Evolutionary conservation across 768 basidiomycete genomes (phyloP).

Genomic region (Collybiopsis luxurians): DNA sequence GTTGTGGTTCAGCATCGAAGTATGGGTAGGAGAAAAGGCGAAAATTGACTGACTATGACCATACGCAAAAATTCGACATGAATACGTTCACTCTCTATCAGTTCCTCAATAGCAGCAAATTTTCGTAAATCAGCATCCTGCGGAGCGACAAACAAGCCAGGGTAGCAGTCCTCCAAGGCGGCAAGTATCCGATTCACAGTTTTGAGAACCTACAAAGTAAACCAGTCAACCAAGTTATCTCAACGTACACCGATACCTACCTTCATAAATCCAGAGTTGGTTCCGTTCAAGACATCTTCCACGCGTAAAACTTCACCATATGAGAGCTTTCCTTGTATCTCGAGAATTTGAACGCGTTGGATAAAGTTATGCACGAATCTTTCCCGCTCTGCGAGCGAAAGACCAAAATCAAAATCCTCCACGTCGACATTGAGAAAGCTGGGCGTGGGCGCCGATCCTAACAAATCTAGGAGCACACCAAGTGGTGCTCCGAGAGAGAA

Average conservation of each 20-base stretch:
- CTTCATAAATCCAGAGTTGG: conserved; percentile 30
- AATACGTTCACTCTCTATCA: conserved; percentile 29
- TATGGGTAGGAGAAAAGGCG: background rate
- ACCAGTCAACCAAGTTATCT: no score
- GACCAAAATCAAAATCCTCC: conserved; percentile 27
- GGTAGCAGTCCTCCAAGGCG: conserved; percentile 33
- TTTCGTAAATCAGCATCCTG: conserved; percentile 22
- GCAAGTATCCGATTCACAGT: conserved; percentile 31
- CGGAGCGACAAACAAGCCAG: conserved; percentile 31
- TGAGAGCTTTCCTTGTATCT: conserved; percentile 28
- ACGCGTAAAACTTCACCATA: conserved; percentile 39
- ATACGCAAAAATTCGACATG: conserved; percentile 26
- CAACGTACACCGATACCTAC: conserved; percentile 17
- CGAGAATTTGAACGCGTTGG: conserved; percentile 30
- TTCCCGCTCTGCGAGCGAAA: conserved; percentile 26
- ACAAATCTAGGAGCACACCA: conserved; percentile 31
- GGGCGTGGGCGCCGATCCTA: conserved; percentile 32
- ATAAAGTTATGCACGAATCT: conserved; percentile 32
- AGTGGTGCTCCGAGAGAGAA: conserved; percentile 35
- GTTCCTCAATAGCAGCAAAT: conserved; percentile 23
- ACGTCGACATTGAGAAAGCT: conserved; percentile 22
- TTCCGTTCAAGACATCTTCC: conserved; percentile 32
- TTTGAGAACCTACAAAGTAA: conserved; percentile 35
- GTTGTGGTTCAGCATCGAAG: background rate
- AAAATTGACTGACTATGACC: conserved; percentile 24